A percentile compares a stretch with the other conserved stretches of the same genome.
These are phyloP conservation scores for Biscutella auriculata DNA, from an alignment of 441 rosid species.

Conservation along the genomic window DNA sequence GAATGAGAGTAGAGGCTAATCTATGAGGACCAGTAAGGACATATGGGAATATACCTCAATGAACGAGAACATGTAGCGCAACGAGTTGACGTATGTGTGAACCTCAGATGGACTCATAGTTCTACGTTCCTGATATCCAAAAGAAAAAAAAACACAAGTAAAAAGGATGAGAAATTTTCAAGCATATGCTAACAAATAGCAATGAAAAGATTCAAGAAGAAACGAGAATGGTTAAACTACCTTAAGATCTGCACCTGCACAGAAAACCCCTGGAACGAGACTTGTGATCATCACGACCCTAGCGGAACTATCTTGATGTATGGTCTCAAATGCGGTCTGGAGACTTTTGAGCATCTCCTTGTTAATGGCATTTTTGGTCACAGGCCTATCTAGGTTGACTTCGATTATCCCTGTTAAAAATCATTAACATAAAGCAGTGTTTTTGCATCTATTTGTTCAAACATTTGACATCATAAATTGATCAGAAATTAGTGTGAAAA, in stretches of 20 bases:
- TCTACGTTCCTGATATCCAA: conserved; percentile 61
- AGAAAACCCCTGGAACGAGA: conserved; percentile 63
- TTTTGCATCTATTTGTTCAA: background rate
- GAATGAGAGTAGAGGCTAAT: background rate
- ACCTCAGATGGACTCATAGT: conserved; percentile 59
- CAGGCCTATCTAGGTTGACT: conserved; percentile 64
- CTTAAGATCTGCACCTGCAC: conserved; percentile 96
- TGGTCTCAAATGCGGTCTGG: conserved; percentile 39
- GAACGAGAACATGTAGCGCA: conserved; percentile 62
- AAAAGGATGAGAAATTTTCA: conserved; percentile 7
- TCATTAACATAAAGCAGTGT: background rate
- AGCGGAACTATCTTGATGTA: conserved; percentile 45
- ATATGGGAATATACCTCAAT: conserved; percentile 42
- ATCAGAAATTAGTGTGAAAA: background rate
- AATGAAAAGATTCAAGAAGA: background rate
- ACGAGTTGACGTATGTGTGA: conserved; percentile 50
- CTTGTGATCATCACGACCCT: conserved; percentile 62
- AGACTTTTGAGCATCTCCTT: conserved; percentile 64
- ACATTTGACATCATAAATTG: background rate
- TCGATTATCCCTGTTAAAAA: conserved; percentile 64
- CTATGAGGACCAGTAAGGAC: background rate
- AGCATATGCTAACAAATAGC: background rate
- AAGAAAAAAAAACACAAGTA: conserved; percentile 1
- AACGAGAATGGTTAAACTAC: conserved; percentile 23
- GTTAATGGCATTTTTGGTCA: conserved; percentile 60